These are phyloP conservation scores for Silene vulgaris DNA, from an alignment of 179 eudicot genomes.

Conservation along the genomic window DNA sequence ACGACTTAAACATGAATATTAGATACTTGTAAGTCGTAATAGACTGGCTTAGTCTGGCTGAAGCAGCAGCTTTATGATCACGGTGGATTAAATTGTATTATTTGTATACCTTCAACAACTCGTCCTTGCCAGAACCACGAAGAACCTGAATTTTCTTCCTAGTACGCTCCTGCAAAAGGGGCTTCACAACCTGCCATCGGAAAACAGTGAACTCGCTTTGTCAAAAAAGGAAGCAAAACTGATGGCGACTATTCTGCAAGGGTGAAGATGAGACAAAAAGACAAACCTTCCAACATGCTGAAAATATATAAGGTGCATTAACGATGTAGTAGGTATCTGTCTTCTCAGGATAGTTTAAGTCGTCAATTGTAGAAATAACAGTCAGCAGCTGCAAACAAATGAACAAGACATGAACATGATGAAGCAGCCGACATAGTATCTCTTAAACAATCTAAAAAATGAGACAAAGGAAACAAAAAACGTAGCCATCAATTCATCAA, in stretches of 20 bases:
- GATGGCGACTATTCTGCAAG: slow-evolving; percentile 4
- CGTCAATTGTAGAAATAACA: slow-evolving; percentile 77
- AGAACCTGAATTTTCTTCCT: slow-evolving; percentile 90
- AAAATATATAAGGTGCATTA: slow-evolving; percentile 86
- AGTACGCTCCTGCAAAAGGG: slow-evolving; percentile 92
- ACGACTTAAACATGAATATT: not conserved
- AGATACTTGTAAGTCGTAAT: too few relatives aligned
- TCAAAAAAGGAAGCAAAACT: slow-evolving; percentile 6
- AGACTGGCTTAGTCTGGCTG: too few relatives aligned
- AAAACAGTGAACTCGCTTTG: not conserved
- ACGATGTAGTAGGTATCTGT: slow-evolving; percentile 79
- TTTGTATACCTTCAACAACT: slow-evolving; percentile 61
- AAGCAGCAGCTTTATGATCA: not conserved
- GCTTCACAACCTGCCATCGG: slow-evolving; percentile 75
- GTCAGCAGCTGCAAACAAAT: slow-evolving; percentile 64
- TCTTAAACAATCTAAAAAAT: not conserved
- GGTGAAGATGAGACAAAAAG: slow-evolving; percentile 12
- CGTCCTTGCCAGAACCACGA: slow-evolving; percentile 80
- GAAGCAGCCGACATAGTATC: not conserved
- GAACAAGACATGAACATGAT: not conserved
- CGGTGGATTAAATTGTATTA: slow-evolving; percentile 18
- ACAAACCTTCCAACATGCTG: slow-evolving; percentile 97
- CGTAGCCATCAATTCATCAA: not conserved
- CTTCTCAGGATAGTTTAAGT: slow-evolving; percentile 94
- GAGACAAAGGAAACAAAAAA: not conserved